Base-by-base conservation (phyloP, 2,329 filamentous ascomycete genomes). In the Aureobasidium sp. region DNA sequence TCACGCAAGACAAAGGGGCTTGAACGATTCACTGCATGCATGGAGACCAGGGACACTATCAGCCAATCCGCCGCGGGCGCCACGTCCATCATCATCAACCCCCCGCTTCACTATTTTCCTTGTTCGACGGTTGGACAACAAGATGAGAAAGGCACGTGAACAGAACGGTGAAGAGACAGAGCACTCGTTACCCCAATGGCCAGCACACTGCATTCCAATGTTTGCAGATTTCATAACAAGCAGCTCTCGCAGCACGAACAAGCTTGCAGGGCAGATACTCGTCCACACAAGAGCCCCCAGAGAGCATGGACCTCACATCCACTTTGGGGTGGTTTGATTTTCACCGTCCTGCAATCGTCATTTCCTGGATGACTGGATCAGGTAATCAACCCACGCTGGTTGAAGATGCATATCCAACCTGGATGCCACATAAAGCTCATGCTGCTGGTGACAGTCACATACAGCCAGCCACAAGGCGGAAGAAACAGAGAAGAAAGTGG, bases 71-170 rank as follows among this genome's bases (percentile, higher is more conserved):
- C 49, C 44, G 54, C 54, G 31, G 54, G 42, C 54, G 54, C 54
- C 54, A 58, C 54, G 54, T 58, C 54, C 54, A 58, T 58, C 54
- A 58, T 58, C 29, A 27, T 39, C 40, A 24, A 19, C 31, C 42
- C 54, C 54, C 54, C 54, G 54, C 54, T 47, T 45, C 37, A 45
- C 53, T 42, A 11, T 58, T 48, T 48, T 58, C 54, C 54, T 58
- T 58, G 54, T 48, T 57, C 53, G 53, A 53, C 33, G 31, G 49
- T 57, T 45, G 53, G 24, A 42, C 50, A 54, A 54, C 50, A 42
- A 54, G 50, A 54, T 54, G 50, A 45, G 22, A 31, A 24, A 56
- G 52, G 53, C 53, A 57, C 53, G 53, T 57, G 53, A 57, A 45
- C 27, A 45, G 40, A 45, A 58, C 31, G 54, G 54, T 39, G 15